Conservation (phyloP, 1,284 basidiomycete species). For the Sporisorium scitamineum region DNA sequence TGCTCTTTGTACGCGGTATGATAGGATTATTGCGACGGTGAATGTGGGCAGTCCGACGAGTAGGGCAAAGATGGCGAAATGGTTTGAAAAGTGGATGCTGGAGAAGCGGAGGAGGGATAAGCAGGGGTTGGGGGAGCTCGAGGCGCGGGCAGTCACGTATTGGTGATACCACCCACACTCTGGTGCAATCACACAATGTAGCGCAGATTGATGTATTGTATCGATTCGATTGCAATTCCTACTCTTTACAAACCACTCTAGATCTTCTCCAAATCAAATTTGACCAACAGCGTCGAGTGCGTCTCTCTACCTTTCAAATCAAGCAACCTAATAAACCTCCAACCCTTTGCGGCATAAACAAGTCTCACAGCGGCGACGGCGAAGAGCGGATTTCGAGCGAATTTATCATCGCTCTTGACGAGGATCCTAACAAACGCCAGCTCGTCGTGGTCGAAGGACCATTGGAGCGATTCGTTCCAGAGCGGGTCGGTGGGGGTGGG, state of each 20-base stretch:
- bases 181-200: background rate
- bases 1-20: slow-evolving; percentile 84
- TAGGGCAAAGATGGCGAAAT: slow-evolving; percentile 62
- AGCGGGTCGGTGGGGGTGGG: slow-evolving; percentile 55
- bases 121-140: slow-evolving; percentile 30
- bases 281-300: slow-evolving; percentile 52
- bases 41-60: slow-evolving; percentile 85
- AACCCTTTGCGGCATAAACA: slow-evolving; percentile 52
- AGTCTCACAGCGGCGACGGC: slow-evolving; percentile 55
- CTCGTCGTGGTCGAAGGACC: slow-evolving; percentile 58
- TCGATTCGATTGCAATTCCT: background rate
- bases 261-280: slow-evolving; percentile 35
- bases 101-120: slow-evolving; percentile 51
- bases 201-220: background rate
- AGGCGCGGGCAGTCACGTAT: slow-evolving; percentile 41
- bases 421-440: slow-evolving; percentile 57
- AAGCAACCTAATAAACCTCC: slow-evolving; percentile 74
- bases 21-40: slow-evolving; percentile 91
- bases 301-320: slow-evolving; percentile 74
- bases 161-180: slow-evolving; percentile 36
- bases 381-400: slow-evolving; percentile 59
- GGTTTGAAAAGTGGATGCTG: slow-evolving; percentile 62
- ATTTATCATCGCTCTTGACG: slow-evolving; percentile 63
- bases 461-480: slow-evolving; percentile 59
- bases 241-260: slow-evolving; percentile 4